Percentiles rank a stretch among this genome's conserved stretches.
phyloP scores from a whole-genome alignment of 108 stramenopile species.

The Schizochytrium sp. region DNA sequence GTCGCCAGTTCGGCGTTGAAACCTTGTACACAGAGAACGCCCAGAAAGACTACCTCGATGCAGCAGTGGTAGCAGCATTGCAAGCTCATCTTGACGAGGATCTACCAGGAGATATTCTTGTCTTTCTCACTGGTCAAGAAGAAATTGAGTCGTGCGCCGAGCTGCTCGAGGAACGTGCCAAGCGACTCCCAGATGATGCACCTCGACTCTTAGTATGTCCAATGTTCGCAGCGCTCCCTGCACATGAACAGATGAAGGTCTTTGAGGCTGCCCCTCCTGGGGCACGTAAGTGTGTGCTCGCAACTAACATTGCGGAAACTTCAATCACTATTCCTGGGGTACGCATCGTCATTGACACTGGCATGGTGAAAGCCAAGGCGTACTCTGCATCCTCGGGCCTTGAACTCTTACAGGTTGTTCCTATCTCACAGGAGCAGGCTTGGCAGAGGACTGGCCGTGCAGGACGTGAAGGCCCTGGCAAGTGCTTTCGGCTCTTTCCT shows the following conservation, averaged over 20 bases:
- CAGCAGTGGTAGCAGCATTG: conserved; percentile 68
- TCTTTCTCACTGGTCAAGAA: conserved; percentile 97
- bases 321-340: conserved; percentile 94
- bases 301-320: conserved; percentile 98
- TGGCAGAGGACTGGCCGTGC: conserved; percentile 76
- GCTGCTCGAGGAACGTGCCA: conserved; percentile 81
- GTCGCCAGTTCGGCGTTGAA: conserved; percentile 87
- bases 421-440: conserved; percentile 72
- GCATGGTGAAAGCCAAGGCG: conserved; percentile 92
- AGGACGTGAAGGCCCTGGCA: conserved; percentile 75
- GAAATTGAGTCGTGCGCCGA: conserved; percentile 81
- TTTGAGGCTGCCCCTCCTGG: conserved; percentile 59
- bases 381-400: conserved; percentile 84
- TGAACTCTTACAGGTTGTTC: conserved; percentile 81
- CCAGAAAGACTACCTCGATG: conserved; percentile 82
- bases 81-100: conserved; percentile 41
- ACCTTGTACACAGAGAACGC: conserved; percentile 79
- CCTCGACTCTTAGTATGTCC: conserved; percentile 69
- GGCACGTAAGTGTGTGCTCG: conserved; percentile 86
- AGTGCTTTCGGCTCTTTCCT: conserved; percentile 78
- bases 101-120: conserved; percentile 81
- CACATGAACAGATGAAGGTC: conserved; percentile 80
- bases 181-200: conserved; percentile 62
- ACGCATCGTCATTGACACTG: conserved; percentile 91
- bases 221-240: conserved; percentile 75